Evolutionary conservation across 768 basidiomycete genomes (phyloP), one percentile per base, ranked within the genome.

Genomic region (Cystoderma amianthinum): DNA sequence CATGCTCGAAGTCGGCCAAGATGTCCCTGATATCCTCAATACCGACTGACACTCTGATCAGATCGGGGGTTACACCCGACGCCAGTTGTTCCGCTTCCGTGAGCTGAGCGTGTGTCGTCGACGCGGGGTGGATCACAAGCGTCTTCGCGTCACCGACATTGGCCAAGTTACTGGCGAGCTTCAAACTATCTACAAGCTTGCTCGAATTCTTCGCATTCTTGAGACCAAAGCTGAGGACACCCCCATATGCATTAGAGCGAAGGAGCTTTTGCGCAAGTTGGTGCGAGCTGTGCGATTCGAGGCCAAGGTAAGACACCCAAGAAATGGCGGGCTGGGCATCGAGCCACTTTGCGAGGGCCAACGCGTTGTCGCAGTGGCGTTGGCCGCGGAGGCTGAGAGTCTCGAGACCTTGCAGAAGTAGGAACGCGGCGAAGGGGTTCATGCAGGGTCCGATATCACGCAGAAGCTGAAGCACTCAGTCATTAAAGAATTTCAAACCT

Each of bases 81-180:
- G 69, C 62, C 7, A 68, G 44, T 50, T 79, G 78, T 54, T 89
- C 86, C 41, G 70, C 75, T 16, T 60, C 62, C 0, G 67, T 69
- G 36, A 88, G 64, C 57, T 88, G 85, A 28, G 77, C 67, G 52
- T 91, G 87, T 0, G 87, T 90, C 17, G 88, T 88, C 17, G 75
- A 73, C 3, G 80, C 82, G 1, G 87, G 85, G 52, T 85, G 82
- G 44, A 89, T 85, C 30, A 85, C 81, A 12, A 90, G 72, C 5
- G 82, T 86, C 62, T 89, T 87, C n/a, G 82, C 78, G 44, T 84
- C 81, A 67, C 80, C 82, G 18, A 86, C 80, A 51, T 87, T 87
- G 10, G 82, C 83, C 6, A 87, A 68, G 52, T 86, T 63, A 50
- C 80, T 83, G 13, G 81, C 82, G 4, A 91, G 68, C 51, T 72